A percentile compares a stretch with the other conserved stretches of the same genome.
Evolutionary conservation across 2,329 filamentous ascomycete species (phyloP).

Genomic region (Cladosporium phlei): DNA sequence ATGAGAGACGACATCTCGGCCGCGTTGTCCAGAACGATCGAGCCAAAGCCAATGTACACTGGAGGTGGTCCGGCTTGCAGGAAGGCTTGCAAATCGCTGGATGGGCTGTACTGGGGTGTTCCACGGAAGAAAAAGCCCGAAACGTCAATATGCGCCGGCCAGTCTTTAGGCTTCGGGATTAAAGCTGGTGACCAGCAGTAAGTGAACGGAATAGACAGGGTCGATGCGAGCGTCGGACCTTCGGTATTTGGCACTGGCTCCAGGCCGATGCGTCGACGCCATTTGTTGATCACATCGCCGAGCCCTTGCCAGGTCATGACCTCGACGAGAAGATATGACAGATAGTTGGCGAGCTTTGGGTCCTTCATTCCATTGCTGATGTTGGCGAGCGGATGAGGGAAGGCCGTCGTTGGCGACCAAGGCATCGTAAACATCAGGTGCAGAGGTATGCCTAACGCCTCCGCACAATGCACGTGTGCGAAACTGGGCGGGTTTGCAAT

Average conservation of each 20-base stretch:
- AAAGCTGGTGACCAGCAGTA: slow-evolving; percentile 50
- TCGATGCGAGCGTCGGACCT: slow-evolving; percentile 69
- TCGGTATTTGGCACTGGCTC: slow-evolving; percentile 72
- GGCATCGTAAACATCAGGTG: slow-evolving; percentile 59
- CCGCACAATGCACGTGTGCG: slow-evolving; percentile 73
- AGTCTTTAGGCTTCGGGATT: slow-evolving; percentile 19
- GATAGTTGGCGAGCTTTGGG: slow-evolving; percentile 70
- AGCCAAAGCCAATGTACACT: slow-evolving; percentile 75
- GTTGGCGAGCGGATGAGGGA: slow-evolving; percentile 72
- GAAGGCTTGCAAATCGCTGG: slow-evolving; percentile 59
- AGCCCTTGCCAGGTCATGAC: slow-evolving; percentile 64
- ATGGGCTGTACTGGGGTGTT: slow-evolving; percentile 56
- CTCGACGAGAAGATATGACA: slow-evolving; percentile 74
- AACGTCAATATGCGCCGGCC: slow-evolving; percentile 58
- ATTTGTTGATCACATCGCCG: slow-evolving; percentile 71
- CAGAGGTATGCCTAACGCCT: slow-evolving; percentile 69
- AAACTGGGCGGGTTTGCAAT: slow-evolving; percentile 80
- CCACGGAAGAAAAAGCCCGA: slow-evolving; percentile 71
- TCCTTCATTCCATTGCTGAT: slow-evolving; percentile 70
- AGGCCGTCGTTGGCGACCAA: slow-evolving; percentile 68
- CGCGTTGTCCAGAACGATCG: slow-evolving; percentile 72
- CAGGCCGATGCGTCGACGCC: slow-evolving; percentile 63
- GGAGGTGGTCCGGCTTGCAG: slow-evolving; percentile 63
- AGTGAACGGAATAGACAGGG: slow-evolving; percentile 69
- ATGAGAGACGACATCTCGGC: slow-evolving; percentile 63